A percentile compares a stretch with the other conserved stretches of the same genome.
Evolutionary conservation across 352 stramenopile species (phyloP).

Genomic region (Plasmopara halstedii): DNA sequence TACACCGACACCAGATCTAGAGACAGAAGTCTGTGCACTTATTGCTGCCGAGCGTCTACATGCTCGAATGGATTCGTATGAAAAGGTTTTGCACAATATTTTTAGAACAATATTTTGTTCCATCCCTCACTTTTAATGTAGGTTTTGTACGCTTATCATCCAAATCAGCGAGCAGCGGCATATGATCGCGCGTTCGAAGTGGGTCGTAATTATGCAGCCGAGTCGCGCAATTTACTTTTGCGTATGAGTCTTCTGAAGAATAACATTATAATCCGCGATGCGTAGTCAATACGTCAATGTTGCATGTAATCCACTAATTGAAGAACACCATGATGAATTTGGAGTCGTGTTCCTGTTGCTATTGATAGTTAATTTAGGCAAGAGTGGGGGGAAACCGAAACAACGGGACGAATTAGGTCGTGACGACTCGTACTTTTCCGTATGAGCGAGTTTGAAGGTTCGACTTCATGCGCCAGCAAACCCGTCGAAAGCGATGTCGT

Average conservation of each 20-base stretch:
- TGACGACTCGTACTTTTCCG: too few species aligned
- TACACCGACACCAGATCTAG: conserved; percentile 44
- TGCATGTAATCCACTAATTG: too few species aligned
- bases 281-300: conserved; percentile 8
- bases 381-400: too few species aligned
- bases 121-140: conserved; percentile 15
- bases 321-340: too few species aligned
- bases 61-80: conserved; percentile 83
- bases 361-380: too few species aligned
- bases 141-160: conserved; percentile 75
- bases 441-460: too few species aligned
- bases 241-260: conserved; percentile 86
- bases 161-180: conserved; percentile 66
- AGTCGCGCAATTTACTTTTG: conserved; percentile 75
- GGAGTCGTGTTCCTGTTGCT: too few species aligned
- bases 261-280: conserved; percentile 72
- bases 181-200: conserved; percentile 79
- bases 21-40: conserved; percentile 74
- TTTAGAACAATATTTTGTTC: too few species aligned
- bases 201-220: conserved; percentile 67
- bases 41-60: conserved; percentile 67
- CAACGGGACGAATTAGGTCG: too few species aligned
- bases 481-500: too few species aligned
- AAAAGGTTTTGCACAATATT: conserved; percentile 44
- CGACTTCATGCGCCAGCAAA: too few species aligned